These are phyloP conservation scores for Trichoderma breve DNA, from an alignment of 2,329 filamentous ascomycete genomes.

Conservation along the genomic window DNA sequence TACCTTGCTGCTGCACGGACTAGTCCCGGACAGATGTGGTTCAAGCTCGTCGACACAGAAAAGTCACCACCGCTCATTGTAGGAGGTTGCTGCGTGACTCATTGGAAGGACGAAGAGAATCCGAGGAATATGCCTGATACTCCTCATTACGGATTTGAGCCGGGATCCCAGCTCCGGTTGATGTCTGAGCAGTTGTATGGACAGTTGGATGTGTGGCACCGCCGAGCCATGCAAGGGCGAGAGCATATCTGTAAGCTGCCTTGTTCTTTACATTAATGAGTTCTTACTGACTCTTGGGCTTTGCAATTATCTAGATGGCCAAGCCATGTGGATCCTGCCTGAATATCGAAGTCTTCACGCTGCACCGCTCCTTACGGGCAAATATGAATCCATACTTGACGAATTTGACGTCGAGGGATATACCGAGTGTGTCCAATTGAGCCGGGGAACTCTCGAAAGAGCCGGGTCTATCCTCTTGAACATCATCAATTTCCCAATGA, in stretches of 20 bases:
- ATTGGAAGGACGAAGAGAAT: not conserved
- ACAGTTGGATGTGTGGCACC: not conserved
- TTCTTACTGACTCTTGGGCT: not conserved
- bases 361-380: not conserved
- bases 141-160: not conserved
- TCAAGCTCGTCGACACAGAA: not conserved
- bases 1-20: not conserved
- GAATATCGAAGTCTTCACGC: not conserved
- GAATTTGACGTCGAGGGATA: not conserved
- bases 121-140: not conserved
- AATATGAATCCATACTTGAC: not conserved
- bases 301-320: not conserved
- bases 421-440: not conserved
- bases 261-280: not conserved
- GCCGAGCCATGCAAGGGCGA: not conserved
- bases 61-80: not conserved
- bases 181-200: conserved; percentile 5
- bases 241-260: not conserved
- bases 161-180: not conserved
- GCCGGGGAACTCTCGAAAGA: not conserved
- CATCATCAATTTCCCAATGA: not conserved
- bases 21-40: conserved; percentile 2
- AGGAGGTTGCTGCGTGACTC: not conserved
- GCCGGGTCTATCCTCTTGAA: not conserved
- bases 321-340: not conserved